Evolutionary conservation across 2,329 filamentous ascomycete genomes (phyloP), one percentile per base, ranked within the genome.

Genomic region (Ceratocystis papillata): DNA sequence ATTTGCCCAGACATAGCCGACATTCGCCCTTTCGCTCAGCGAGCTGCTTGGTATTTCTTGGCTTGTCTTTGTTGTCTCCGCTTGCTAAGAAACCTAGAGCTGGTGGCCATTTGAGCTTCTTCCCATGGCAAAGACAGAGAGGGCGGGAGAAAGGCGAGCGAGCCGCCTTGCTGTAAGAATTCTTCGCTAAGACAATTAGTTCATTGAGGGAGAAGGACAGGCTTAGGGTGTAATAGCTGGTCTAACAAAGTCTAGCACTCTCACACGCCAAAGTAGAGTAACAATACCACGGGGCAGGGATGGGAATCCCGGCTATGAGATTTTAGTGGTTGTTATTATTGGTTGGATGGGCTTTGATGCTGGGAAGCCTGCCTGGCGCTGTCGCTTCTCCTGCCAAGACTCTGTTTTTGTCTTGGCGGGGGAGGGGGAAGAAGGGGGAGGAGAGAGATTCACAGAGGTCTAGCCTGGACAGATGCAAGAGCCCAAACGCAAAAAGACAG

Each of bases 371-470:
- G 30, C 55, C 55, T 59, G 55, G 55, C 30, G 45, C 28, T 30
- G 50, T 62, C 41, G 65, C 48, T 59, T 63, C 62, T 63, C 60
- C 48, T 67, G 48, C 60, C 53, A 63, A 55, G 62, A 48, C 37
- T 28, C 25, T 48, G 33, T 55, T 44, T 33, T 37, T 57, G n/a
- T 65, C 63, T 65, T 65, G 53, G 61, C 61, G 22, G 55, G 55
- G 28, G 55, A 59, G 28, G n/a, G 55, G 20, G 17, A 37, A 30
- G 22, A 17, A 59, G 55, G 28, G 53, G 22, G 55, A 12, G 17
- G 8, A 10, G 53, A n/a, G 20, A 30, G 25, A 15, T 17, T 30
- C 1, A 57, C 22, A 33, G 7, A n/a, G 30, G 28, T 33, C 28
- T 15, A 28, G 53, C 53, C 53, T 28, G 30, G 22, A 33, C 30